Evolutionary conservation across 768 basidiomycete species (phyloP).

Genomic region (Mycena metata): DNA sequence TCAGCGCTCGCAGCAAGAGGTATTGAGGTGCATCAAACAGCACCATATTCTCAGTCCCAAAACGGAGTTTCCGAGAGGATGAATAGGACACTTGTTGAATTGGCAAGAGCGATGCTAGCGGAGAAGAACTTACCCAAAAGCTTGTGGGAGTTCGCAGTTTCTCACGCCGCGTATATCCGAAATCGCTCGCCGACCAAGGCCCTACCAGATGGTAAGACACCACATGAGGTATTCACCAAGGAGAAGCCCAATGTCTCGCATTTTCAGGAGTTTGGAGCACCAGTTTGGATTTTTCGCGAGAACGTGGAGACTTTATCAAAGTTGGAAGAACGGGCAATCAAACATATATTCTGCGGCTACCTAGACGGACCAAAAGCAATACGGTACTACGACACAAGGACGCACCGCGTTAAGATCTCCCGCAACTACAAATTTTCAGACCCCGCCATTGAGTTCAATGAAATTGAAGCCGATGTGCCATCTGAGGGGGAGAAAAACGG

Average conservation of each 20-base stretch:
- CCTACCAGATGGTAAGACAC: conserved; percentile 9
- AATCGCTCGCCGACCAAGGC: conserved; percentile 34
- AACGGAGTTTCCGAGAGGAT: conserved; percentile 56
- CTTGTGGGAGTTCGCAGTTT: conserved; percentile 42
- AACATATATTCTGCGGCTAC: too few relatives aligned
- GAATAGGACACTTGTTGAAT: conserved; percentile 48
- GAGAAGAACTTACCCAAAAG: conserved; percentile 32
- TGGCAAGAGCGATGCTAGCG: conserved; percentile 49
- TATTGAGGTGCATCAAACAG: conserved; percentile 46
- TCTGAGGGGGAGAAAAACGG: conserved; percentile 19
- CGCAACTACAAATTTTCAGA: conserved; percentile 12
- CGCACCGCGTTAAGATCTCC: conserved; percentile 12
- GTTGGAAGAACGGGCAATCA: too few relatives aligned
- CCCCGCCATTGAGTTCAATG: conserved; percentile 3
- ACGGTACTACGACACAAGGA: too few relatives aligned
- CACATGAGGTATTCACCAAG: too few relatives aligned
- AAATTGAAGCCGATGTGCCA: not conserved
- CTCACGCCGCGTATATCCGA: conserved; percentile 40
- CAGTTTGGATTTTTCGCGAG: too few relatives aligned
- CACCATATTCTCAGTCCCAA: conserved; percentile 53
- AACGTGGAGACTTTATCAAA: too few relatives aligned
- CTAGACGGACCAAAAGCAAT: too few relatives aligned
- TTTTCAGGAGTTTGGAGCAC: too few relatives aligned
- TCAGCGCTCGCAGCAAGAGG: conserved; percentile 42
- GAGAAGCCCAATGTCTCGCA: too few relatives aligned